Conservation (phyloP, 2,329 filamentous ascomycete genomes). For the Trichoderma sp. region DNA sequence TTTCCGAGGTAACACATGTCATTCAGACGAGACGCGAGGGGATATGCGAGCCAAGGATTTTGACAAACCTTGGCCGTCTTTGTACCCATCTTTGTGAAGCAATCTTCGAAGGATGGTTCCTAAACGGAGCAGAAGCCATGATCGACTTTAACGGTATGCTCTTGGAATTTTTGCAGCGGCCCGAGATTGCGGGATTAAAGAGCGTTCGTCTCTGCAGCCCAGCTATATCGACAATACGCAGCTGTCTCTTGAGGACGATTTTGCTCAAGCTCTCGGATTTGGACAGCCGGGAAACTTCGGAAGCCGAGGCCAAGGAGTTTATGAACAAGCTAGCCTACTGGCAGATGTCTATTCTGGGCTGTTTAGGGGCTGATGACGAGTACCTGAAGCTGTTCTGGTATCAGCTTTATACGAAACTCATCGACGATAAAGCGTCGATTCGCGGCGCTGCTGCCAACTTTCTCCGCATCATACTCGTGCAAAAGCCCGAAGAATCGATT, state of each 20-base stretch:
- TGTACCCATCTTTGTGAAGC: conserved; percentile 81
- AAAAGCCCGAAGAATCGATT: conserved; percentile 83
- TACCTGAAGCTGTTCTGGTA: conserved; percentile 88
- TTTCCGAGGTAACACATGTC: conserved; percentile 68
- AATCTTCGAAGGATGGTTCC: conserved; percentile 95
- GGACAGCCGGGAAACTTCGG: conserved; percentile 62
- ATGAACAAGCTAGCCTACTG: conserved; percentile 90
- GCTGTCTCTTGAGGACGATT: conserved; percentile 75
- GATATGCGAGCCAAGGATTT: conserved; percentile 76
- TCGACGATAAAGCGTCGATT: conserved; percentile 67
- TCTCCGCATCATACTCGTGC: conserved; percentile 89
- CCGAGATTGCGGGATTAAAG: conserved; percentile 79
- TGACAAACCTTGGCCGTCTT: conserved; percentile 85
- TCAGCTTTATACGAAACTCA: conserved; percentile 84
- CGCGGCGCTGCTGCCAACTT: conserved; percentile 78
- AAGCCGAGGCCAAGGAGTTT: conserved; percentile 67
- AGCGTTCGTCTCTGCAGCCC: conserved; percentile 89
- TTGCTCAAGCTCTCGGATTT: conserved; percentile 82
- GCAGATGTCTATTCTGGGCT: conserved; percentile 86
- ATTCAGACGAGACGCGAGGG: conserved; percentile 71
- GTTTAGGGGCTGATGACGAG: conserved; percentile 75
- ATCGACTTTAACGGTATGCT: conserved; percentile 85
- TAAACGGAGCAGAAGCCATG: conserved; percentile 79
- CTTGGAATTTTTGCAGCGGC: conserved; percentile 84
- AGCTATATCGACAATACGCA: conserved; percentile 73